Evolutionary conservation across 768 basidiomycete species (phyloP), one percentile per base, ranked within the genome.

Genomic region (Sporobolomyces roseus): DNA sequence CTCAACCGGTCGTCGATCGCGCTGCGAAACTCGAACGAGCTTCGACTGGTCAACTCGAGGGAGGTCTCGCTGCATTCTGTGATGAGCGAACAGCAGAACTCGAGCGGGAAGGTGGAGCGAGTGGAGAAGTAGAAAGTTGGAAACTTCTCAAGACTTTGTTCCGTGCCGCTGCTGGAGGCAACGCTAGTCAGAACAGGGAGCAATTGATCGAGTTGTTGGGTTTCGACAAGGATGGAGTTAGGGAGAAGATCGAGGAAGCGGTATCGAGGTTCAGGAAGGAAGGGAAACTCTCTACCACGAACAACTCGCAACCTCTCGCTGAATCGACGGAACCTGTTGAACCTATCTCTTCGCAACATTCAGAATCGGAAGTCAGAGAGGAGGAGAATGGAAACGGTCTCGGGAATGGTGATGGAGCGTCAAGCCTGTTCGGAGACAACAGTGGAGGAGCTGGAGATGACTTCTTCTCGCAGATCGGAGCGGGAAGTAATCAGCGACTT

Each of bases 161-260:
- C 84, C 85, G 86, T 72, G 87, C 91, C 0, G 85, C 93, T 77
- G 92, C 91, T 13, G 63, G 63, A 8, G 58, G 55, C 1, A 7
- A 14, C 2, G 17, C 49, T 23, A n/a, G 19, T 17, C 43, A 50
- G 36, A 56, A 63, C 51, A 82, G 91, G 61, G 90, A 93, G 32
- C 92, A 97, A 79, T 82, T 98, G 8, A 87, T 98, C 55, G 88
- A 87, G 3, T 80, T 97, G 1, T 83, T 99, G 19, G 94, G 93
- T 0, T 97, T 93, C 78, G 93, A 91, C 4, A 93, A 94, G 79
- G 84, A 83, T 14, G 91, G 93, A 71, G 85, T 96, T 23, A 86
- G 85, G 3, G 80, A 82, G 6, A 87, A 87, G 69, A 90, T 97
- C 23, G 85, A 86, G 14, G 87, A 90, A 70, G 91, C 92, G 16